Evolutionary conservation across 176 grass and related monocot genomes (phyloP), one percentile per base, ranked within the genome.

Genomic region (Carex myosuroides): DNA sequence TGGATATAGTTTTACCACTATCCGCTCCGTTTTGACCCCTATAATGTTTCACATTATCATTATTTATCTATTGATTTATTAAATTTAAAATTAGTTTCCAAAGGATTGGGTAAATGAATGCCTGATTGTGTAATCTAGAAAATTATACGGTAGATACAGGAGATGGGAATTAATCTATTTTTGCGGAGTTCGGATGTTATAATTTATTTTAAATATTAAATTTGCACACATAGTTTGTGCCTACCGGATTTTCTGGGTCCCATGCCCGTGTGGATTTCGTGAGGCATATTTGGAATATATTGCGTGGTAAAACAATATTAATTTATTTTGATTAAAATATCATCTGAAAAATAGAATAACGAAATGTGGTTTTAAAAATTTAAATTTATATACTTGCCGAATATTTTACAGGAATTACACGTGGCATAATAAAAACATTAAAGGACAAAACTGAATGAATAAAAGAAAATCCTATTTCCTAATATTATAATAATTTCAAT

Each of bases 61-160:
- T 44, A 44, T 5, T 5, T 74, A 52, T 53, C 54, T 30, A 75
- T 75, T 50, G 20, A 73, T 71, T n/a, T 39, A 72, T 72, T 72
- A 17, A 75, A 75, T 54, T 54, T 75, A 29, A 54, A 54, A 69
- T 29, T 46, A 30, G 46, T 53, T 54, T 75, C 41, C 46, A 10
- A 22, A 54, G 20, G 70, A 73, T 73, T 73, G 52, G 70, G 42
- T 73, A 73, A 73, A 73, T 21, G 18, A 24, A 72, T 72, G 69
- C 44, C 39, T 22, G 69, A 48, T 73, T 1, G 42, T 52, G 42
- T 74, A 52, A 74, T 3, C 20, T 6, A 26, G 11, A 46, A 72
- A 39, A 22, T 73, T 13, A 73, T 50, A 50, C 8, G n/a, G 18
- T 73, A 73, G 42, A 73, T 73, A 50, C 48, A 74, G 20, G 13